A percentile compares a stretch with the other conserved stretches of the same genome.
Evolutionary conservation across 768 basidiomycete genomes (phyloP).

Genomic region (Fistulinella prunicolor): DNA sequence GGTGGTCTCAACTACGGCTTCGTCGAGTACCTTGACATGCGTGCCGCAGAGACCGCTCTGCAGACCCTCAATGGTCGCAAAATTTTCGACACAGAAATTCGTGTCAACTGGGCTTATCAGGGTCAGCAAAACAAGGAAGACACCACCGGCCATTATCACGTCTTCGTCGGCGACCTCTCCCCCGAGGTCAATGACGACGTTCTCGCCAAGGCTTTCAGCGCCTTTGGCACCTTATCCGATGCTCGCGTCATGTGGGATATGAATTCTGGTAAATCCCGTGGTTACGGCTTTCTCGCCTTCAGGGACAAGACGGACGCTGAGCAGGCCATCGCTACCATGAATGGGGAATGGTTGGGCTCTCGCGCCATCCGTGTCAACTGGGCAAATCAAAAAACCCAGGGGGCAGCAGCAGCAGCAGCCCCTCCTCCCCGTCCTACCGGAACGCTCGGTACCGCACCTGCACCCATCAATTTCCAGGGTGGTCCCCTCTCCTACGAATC

Average conservation of each 20-base stretch:
- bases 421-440: slow-evolving; percentile 42
- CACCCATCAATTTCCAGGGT: slow-evolving; percentile 88
- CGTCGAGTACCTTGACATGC: slow-evolving; percentile 99
- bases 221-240: slow-evolving; percentile 95
- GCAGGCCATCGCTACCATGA: slow-evolving; percentile 99
- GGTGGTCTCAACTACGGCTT: slow-evolving; percentile 99
- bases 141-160: slow-evolving; percentile 95
- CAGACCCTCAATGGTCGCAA: slow-evolving; percentile 98
- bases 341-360: slow-evolving; percentile 98
- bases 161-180: slow-evolving; percentile 99
- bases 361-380: slow-evolving; percentile 99
- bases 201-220: slow-evolving; percentile 93
- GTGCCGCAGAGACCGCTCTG: slow-evolving; percentile 97
- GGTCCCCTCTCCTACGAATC: slow-evolving; percentile 88
- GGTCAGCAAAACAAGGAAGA: slow-evolving; percentile 99
- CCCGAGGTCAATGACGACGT: slow-evolving; percentile 99
- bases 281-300: slow-evolving; percentile 98
- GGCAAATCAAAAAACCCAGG: slow-evolving; percentile 99
- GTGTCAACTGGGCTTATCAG: slow-evolving; percentile 99
- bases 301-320: slow-evolving; percentile 99
- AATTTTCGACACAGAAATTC: slow-evolving; percentile 99
- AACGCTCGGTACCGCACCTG: slow-evolving; percentile 65
- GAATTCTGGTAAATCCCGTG: slow-evolving; percentile 98
- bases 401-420: slow-evolving; percentile 33
- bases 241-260: slow-evolving; percentile 99